A percentile compares a stretch with the other conserved stretches of the same genome.
Conservation (phyloP, 371 early-diverging fungal genomes). For the Apophysomyces elegans region DNA sequence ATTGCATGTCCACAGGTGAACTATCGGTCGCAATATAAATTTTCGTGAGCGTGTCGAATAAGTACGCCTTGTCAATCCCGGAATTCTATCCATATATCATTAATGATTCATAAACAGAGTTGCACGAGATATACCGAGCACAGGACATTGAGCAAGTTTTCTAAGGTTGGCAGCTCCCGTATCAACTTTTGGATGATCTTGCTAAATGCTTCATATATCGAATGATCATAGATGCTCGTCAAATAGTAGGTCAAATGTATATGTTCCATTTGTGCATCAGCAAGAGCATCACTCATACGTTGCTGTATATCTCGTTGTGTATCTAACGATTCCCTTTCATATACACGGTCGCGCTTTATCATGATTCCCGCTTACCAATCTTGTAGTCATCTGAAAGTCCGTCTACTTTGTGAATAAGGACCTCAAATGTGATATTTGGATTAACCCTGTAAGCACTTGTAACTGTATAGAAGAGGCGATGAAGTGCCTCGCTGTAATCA, state of each 20-base stretch:
- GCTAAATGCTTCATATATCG: slow-evolving; percentile 94
- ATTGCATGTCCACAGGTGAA: slow-evolving; percentile 92
- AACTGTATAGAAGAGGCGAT: slow-evolving; percentile 76
- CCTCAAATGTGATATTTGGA: slow-evolving; percentile 85
- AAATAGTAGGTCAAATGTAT: slow-evolving; percentile 85
- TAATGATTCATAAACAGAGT: background rate
- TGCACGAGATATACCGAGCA: slow-evolving; percentile 70
- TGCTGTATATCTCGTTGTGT: slow-evolving; percentile 93
- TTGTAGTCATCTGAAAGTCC: slow-evolving; percentile 94
- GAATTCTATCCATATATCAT: slow-evolving; percentile 68
- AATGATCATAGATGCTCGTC: slow-evolving; percentile 94
- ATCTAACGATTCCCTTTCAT: slow-evolving; percentile 55
- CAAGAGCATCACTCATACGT: slow-evolving; percentile 84
- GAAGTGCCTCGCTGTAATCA: slow-evolving; percentile 84
- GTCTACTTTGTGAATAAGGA: slow-evolving; percentile 96
- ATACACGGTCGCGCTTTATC: background rate
- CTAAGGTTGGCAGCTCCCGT: slow-evolving; percentile 84
- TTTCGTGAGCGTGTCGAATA: slow-evolving; percentile 89
- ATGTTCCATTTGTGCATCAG: slow-evolving; percentile 81
- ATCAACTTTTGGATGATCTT: slow-evolving; percentile 94
- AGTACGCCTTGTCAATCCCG: slow-evolving; percentile 93
- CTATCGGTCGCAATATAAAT: slow-evolving; percentile 95
- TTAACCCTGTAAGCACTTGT: slow-evolving; percentile 81
- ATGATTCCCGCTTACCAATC: slow-evolving; percentile 60
- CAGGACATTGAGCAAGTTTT: slow-evolving; percentile 90